Evolutionary conservation across 2,329 filamentous ascomycete species (phyloP).

Genomic region (Botrytis fabae): DNA sequence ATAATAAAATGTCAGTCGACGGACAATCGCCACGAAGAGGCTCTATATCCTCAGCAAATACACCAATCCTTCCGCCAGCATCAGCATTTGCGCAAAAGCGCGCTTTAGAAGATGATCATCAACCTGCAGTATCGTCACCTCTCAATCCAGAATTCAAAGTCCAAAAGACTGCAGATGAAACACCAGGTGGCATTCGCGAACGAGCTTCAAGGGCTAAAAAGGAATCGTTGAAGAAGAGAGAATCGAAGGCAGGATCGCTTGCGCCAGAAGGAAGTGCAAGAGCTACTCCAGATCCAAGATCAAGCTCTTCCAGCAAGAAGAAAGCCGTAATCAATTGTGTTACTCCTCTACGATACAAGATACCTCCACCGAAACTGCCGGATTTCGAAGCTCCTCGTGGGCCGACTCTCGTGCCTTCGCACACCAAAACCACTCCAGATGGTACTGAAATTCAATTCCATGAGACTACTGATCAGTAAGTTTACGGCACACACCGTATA

Average conservation of each 20-base stretch:
- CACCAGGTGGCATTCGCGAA: conserved; percentile 34
- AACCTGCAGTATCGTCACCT: conserved; percentile 70
- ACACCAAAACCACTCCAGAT: conserved; percentile 52
- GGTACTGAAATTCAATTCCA: conserved; percentile 58
- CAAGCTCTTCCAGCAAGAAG: conserved; percentile 36
- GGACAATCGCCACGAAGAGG: conserved; percentile 20
- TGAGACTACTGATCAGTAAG: conserved; percentile 66
- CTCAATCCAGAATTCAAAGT: conserved; percentile 66
- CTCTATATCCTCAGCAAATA: conserved; percentile 32
- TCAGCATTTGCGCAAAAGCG: conserved; percentile 64
- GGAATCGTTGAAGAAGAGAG: conserved; percentile 67
- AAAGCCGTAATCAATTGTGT: conserved; percentile 44
- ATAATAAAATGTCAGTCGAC: conserved; percentile 20
- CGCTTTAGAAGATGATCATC: conserved; percentile 66
- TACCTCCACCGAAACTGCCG: conserved; percentile 60
- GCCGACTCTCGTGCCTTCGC: conserved; percentile 57
- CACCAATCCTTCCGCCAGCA: conserved; percentile 42
- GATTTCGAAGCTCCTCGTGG: conserved; percentile 62
- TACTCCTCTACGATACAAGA: conserved; percentile 60
- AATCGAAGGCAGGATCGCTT: conserved; percentile 53
- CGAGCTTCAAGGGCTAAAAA: conserved; percentile 57
- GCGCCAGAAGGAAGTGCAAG: conserved; percentile 51
- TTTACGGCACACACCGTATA: conserved; percentile 24
- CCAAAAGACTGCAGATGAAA: conserved; percentile 42
- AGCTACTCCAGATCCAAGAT: conserved; percentile 58